Percentiles rank a stretch among this genome's conserved stretches.
Evolutionary conservation across 2,329 filamentous ascomycete genomes (phyloP).

Genomic region (Penicillium sp.): DNA sequence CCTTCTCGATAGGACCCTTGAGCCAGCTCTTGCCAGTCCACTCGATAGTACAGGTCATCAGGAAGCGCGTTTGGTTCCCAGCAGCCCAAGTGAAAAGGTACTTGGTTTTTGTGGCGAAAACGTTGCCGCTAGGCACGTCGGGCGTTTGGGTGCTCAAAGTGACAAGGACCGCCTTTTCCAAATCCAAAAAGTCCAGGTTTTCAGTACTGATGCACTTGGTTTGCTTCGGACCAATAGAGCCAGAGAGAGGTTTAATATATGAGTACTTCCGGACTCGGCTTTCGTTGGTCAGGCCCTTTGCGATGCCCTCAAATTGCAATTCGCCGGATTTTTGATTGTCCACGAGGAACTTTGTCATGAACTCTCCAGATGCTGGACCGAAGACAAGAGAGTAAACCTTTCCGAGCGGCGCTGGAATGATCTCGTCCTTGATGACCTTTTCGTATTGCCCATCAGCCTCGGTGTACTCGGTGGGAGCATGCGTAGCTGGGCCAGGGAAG

Average conservation of each 20-base stretch:
- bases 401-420: conserved; percentile 82
- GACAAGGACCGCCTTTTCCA: conserved; percentile 85
- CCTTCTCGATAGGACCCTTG: conserved; percentile 94
- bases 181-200: conserved; percentile 77
- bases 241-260: conserved; percentile 89
- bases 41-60: conserved; percentile 88
- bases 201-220: conserved; percentile 93
- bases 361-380: conserved; percentile 73
- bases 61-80: conserved; percentile 78
- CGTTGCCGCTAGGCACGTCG: conserved; percentile 90
- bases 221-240: conserved; percentile 83
- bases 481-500: conserved; percentile 81
- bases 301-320: conserved; percentile 79
- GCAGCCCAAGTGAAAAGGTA: conserved; percentile 95
- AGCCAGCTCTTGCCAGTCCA: conserved; percentile 99
- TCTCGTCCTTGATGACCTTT: conserved; percentile 79
- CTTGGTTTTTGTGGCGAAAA: conserved; percentile 88
- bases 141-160: conserved; percentile 83
- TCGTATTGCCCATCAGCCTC: conserved; percentile 81
- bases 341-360: conserved; percentile 83
- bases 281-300: conserved; percentile 73
- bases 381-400: conserved; percentile 90
- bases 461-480: conserved; percentile 81
- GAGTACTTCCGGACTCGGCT: conserved; percentile 73
- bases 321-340: conserved; percentile 88